A percentile compares a stretch with the other conserved stretches of the same genome.
Evolutionary conservation across 345 rosid genomes (phyloP).

Genomic region (Eucalyptus rudis): DNA sequence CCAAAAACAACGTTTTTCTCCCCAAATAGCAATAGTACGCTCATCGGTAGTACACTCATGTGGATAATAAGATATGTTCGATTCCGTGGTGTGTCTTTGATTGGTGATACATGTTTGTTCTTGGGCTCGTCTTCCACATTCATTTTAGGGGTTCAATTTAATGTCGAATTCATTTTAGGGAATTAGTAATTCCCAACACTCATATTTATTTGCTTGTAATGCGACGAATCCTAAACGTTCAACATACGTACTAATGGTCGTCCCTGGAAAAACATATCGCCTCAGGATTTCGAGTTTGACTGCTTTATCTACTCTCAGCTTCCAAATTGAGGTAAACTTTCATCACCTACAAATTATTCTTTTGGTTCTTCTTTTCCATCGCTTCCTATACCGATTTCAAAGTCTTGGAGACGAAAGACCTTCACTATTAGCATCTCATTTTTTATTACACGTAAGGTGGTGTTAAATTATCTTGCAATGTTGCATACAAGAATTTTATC

Average conservation of each 20-base stretch:
- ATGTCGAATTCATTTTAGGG: too few species aligned
- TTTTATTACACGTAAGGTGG: neutral
- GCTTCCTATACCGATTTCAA: neutral
- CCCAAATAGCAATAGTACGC: too few species aligned
- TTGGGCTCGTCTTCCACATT: too few species aligned
- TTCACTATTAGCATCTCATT: neutral
- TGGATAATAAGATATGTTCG: too few species aligned
- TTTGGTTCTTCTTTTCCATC: neutral
- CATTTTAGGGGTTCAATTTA: too few species aligned
- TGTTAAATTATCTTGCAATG: neutral
- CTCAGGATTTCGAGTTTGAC: slow-evolving; percentile 49
- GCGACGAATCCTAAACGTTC: slow-evolving; percentile 34
- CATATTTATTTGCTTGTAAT: slow-evolving; percentile 17
- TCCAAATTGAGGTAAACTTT: slow-evolving; percentile 50
- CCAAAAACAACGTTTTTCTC: too few species aligned
- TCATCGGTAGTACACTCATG: too few species aligned
- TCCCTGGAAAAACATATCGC: slow-evolving; percentile 56
- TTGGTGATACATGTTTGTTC: too few species aligned
- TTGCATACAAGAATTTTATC: neutral
- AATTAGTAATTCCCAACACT: neutral
- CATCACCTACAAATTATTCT: neutral
- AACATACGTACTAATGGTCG: slow-evolving; percentile 17
- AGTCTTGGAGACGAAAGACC: neutral
- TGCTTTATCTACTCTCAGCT: slow-evolving; percentile 57
- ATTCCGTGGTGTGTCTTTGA: too few species aligned